These are phyloP conservation scores for Coemansia sp. DNA, from an alignment of 192 early-diverging fungal genomes.

Conservation along the genomic window DNA sequence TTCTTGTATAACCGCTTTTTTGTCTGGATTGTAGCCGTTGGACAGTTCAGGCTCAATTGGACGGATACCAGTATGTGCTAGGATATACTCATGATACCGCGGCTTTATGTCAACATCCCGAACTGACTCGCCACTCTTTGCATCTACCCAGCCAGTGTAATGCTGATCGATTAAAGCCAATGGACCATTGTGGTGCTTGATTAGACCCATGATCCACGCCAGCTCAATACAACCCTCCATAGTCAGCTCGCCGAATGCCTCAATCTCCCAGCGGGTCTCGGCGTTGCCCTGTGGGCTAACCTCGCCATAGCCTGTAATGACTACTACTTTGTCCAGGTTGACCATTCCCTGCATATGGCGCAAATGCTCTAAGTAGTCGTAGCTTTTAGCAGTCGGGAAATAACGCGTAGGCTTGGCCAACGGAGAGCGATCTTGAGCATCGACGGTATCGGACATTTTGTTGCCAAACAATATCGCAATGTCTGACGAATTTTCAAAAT, in stretches of 20 bases:
- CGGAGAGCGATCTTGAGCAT: constrained; percentile 29
- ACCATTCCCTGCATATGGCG: constrained; percentile 65
- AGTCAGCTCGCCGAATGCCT: constrained; percentile 65
- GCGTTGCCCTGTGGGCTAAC: constrained; percentile 87
- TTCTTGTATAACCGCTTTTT: constrained; percentile 83
- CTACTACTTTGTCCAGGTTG: constrained; percentile 87
- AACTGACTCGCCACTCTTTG: constrained; percentile 77
- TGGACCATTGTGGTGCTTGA: constrained; percentile 75
- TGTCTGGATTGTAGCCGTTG: constrained; percentile 80
- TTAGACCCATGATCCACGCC: constrained; percentile 96
- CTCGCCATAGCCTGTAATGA: constrained; percentile 89
- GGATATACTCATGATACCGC: constrained; percentile 85
- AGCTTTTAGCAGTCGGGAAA: constrained; percentile 74
- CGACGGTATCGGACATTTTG: constrained; percentile 25
- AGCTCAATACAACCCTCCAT: constrained; percentile 83
- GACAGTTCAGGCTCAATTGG: constrained; percentile 80
- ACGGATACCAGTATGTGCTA: constrained; percentile 63
- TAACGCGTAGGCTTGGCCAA: constrained; percentile 85
- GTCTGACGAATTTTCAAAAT: neutral
- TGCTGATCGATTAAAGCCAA: constrained; percentile 3
- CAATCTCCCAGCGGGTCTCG: constrained; percentile 96
- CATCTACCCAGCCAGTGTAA: constrained; percentile 83
- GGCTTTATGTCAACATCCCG: constrained; percentile 82
- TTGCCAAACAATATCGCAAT: neutral
- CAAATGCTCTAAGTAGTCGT: constrained; percentile 67